phyloP scores from a whole-genome alignment of 345 rosid genomes.

The Heritiera littoralis region DNA sequence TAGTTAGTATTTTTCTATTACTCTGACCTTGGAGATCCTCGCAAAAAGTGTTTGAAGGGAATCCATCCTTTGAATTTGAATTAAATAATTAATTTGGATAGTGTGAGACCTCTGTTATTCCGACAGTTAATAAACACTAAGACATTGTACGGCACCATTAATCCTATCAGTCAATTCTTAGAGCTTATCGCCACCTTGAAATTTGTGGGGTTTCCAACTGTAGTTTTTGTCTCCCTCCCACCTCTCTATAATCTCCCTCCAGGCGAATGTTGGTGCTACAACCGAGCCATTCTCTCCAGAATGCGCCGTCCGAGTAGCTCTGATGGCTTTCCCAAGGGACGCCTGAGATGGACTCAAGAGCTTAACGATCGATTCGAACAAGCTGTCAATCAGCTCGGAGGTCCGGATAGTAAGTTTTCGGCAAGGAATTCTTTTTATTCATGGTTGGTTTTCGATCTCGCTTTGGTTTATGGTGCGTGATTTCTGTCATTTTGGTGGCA shows the following conservation, averaged over 20 bases:
- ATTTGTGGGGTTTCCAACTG: not conserved
- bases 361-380: conserved; percentile 50
- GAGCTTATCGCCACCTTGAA: conserved; percentile 29
- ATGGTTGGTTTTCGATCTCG: not conserved
- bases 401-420: conserved; percentile 50
- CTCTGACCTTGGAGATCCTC: conserved; percentile 24
- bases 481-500: conserved; percentile 12
- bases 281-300: not conserved
- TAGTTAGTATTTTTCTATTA: no score
- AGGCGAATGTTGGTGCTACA: conserved; percentile 13
- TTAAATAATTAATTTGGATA: conserved; percentile 15
- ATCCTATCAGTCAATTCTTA: conserved; percentile 24
- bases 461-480: not conserved
- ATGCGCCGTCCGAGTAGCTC: conserved; percentile 29
- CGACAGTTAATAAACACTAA: conserved; percentile 26
- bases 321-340: conserved; percentile 44
- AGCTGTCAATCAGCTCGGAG: conserved; percentile 55
- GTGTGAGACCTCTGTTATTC: conserved; percentile 5
- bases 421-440: not conserved
- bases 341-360: conserved; percentile 52
- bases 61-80: conserved; percentile 20
- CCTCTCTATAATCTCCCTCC: conserved; percentile 25
- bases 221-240: conserved; percentile 12
- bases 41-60: conserved; percentile 18
- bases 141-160: conserved; percentile 13